Conservation (phyloP, 805 yeast genomes). For the Cyberlindnera xylosilytica region DNA sequence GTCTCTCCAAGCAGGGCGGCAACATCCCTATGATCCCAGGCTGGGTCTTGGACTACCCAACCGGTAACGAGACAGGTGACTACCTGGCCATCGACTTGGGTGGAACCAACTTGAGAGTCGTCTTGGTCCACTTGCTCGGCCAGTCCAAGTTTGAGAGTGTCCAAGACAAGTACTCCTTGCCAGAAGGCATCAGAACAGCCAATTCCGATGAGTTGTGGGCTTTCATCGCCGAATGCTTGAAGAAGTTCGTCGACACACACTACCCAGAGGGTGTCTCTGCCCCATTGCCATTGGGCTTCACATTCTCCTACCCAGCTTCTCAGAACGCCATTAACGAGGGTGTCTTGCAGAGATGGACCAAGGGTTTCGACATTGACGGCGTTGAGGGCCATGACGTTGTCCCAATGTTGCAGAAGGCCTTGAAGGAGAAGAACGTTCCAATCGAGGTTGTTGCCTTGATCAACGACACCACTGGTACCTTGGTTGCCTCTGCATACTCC, state of each 20-base stretch:
- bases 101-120: slow-evolving; percentile 95
- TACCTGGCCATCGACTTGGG: slow-evolving; percentile 94
- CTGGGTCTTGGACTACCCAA: slow-evolving; percentile 93
- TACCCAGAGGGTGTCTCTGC: slow-evolving; percentile 65
- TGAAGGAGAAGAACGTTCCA: slow-evolving; percentile 63
- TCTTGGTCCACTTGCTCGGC: slow-evolving; percentile 80
- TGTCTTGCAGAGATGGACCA: slow-evolving; percentile 92
- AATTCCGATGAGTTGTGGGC: slow-evolving; percentile 72
- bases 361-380: slow-evolving; percentile 90
- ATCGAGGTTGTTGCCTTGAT: slow-evolving; percentile 87
- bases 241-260: slow-evolving; percentile 60
- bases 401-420: slow-evolving; percentile 80
- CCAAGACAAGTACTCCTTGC: slow-evolving; percentile 84
- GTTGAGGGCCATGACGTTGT: slow-evolving; percentile 96
- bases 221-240: slow-evolving; percentile 81
- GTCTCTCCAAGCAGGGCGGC: slow-evolving; percentile 71
- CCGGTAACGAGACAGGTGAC: slow-evolving; percentile 87
- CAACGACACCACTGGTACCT: slow-evolving; percentile 96
- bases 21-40: slow-evolving; percentile 96
- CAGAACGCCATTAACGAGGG: slow-evolving; percentile 86
- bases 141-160: slow-evolving; percentile 78
- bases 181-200: slow-evolving; percentile 75
- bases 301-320: slow-evolving; percentile 87
- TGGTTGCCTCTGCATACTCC: slow-evolving; percentile 91
- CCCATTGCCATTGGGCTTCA: slow-evolving; percentile 83